Evolutionary conservation across 495 filamentous ascomycete species (phyloP), one percentile per base, ranked within the genome.

Genomic region (Tuber microsphaerosporum): DNA sequence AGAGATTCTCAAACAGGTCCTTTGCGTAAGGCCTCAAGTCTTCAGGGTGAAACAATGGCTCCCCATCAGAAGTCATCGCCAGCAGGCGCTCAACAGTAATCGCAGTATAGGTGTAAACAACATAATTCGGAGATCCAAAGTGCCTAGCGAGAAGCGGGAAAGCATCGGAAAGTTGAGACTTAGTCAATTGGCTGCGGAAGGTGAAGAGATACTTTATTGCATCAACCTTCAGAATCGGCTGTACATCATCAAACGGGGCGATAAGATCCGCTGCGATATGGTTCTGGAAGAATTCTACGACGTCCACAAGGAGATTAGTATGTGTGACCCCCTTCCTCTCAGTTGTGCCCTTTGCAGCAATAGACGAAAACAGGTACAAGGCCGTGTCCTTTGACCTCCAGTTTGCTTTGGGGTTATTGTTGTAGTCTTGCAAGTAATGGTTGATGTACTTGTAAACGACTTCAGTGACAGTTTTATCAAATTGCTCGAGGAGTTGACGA

Each of bases 351-450:
- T 95, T 97, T 70, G 93, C 94, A 20, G 95, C 95, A 75, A 98
- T 93, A 39, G 96, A 91, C 48, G 94, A 90, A 86, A 94, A 99
- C 12, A 99, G 89, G 77, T 97, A 98, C 75, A 95, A 90, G 16
- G 96, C 96, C 1, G 94, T 97, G 82, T 99, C 96, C 84, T 99
- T 99, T 46, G 93, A 89, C 84, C 92, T 97, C 96, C 96, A 99
- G 82, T 95, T 92, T 9, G 86, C 86, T 51, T 87, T 87, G 70
- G 91, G 90, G 74, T 91, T 85, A 78, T 89, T 88, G 42, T 88
- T 84, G 81, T 95, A 97, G 70, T 91, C 86, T 51, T 84, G 84
- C 41, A 94, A 87, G 75, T 92, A 92, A 82, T 94, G 90, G 72
- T 92, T 88, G 75, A 95, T 91, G 84, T 97, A 97, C 75, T 88